Evolutionary conservation across 1,284 basidiomycete species (phyloP).

Genomic region (Ustanciosporium gigantosporum): DNA sequence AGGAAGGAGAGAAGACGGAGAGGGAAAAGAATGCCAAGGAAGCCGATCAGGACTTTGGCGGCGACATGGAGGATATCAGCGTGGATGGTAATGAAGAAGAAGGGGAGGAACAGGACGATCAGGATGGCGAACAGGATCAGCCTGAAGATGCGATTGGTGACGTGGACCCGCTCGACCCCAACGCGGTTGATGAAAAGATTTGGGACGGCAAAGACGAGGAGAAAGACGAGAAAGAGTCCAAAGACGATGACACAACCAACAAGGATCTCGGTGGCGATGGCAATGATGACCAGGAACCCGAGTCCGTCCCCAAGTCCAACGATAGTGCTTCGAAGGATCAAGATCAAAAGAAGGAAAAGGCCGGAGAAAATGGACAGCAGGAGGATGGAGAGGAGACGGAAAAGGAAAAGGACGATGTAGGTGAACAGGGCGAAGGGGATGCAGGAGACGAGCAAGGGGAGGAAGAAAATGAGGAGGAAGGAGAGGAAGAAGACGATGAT

Average conservation of each 20-base stretch:
- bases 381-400: constrained; percentile 58
- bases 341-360: constrained; percentile 63
- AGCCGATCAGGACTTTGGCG: constrained; percentile 70
- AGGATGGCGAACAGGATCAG: constrained; percentile 65
- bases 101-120: constrained; percentile 64
- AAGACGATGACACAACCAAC: constrained; percentile 61
- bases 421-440: constrained; percentile 9
- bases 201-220: constrained; percentile 85
- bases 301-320: constrained; percentile 29
- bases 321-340: constrained; percentile 13
- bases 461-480: constrained; percentile 45
- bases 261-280: constrained; percentile 60
- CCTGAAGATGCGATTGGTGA: constrained; percentile 83
- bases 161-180: constrained; percentile 82
- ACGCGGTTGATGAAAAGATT: constrained; percentile 90
- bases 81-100: constrained; percentile 67
- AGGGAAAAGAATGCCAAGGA: constrained; percentile 68
- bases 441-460: constrained; percentile 46
- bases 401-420: constrained; percentile 10
- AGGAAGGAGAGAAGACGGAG: constrained; percentile 61
- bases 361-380: constrained; percentile 63
- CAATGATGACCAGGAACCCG: constrained; percentile 51
- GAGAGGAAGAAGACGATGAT: constrained; percentile 58
- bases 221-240: constrained; percentile 64
- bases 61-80: constrained; percentile 70